A percentile compares a stretch with the other conserved stretches of the same genome.
Evolutionary conservation across 805 yeast species (phyloP).

Genomic region (Yarrowia sp.): DNA sequence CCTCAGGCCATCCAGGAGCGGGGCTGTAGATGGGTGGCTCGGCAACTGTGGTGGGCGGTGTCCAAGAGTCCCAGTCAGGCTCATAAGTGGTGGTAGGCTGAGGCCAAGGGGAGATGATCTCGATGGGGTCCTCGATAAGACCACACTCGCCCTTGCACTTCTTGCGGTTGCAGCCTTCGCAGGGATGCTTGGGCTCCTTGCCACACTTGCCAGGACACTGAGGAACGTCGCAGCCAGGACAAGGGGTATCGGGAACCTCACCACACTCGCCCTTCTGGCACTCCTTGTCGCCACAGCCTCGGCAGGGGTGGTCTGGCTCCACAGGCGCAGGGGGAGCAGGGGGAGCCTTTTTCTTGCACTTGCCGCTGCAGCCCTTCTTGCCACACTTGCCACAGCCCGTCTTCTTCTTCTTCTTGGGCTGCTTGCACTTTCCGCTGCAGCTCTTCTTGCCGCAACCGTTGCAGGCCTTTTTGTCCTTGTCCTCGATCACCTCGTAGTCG

Average conservation of each 20-base stretch:
- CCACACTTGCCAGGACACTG: conserved; percentile 35
- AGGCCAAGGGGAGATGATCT: conserved; percentile 27
- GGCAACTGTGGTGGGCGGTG: background rate
- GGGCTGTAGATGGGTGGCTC: conserved; percentile 25
- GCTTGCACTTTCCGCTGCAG: conserved; percentile 26
- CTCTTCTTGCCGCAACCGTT: conserved; percentile 31
- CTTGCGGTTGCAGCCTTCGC: conserved; percentile 33
- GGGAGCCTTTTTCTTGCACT: conserved; percentile 19
- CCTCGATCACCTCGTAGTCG: conserved; percentile 19
- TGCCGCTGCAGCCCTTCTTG: conserved; percentile 32
- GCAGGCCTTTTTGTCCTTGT: conserved; percentile 10
- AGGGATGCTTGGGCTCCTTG: conserved; percentile 24
- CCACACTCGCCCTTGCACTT: conserved; percentile 35
- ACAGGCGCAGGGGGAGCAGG: conserved; percentile 1
- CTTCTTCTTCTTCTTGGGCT: conserved; percentile 29
- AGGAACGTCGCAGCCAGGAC: conserved; percentile 15
- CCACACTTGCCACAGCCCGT: conserved; percentile 14
- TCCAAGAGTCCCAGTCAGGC: conserved; percentile 10
- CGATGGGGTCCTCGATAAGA: conserved; percentile 33
- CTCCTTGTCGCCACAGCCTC: conserved; percentile 27
- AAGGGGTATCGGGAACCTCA: conserved; percentile 10
- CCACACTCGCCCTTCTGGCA: conserved; percentile 30
- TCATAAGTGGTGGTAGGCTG: conserved; percentile 10
- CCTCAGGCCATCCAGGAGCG: conserved; percentile 34
- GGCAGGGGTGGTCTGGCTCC: conserved; percentile 20